These are phyloP conservation scores for Globisporangium orthogonon DNA, from an alignment of 352 stramenopile genomes.

Conservation along the genomic window DNA sequence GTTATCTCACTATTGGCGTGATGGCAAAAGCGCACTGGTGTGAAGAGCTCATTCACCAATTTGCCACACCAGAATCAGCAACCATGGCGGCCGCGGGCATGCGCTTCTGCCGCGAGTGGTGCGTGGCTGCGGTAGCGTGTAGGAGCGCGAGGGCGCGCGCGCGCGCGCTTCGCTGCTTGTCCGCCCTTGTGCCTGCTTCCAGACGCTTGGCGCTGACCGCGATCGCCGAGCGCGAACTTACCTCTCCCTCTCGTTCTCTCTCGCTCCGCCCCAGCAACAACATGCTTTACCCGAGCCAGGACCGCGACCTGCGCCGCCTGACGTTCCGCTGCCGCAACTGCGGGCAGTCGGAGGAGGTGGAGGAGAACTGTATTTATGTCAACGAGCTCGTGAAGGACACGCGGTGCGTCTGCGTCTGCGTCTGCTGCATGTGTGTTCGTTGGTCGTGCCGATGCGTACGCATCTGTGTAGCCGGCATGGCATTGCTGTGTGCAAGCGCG, in stretches of 20 bases:
- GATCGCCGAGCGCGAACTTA: too few species aligned
- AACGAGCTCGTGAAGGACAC: constrained; percentile 88
- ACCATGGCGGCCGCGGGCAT: constrained; percentile 76
- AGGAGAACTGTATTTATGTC: constrained; percentile 90
- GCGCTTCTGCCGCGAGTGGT: constrained; percentile 88
- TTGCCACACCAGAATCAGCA: neutral
- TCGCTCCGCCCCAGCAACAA: constrained; percentile 67
- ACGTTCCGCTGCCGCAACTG: constrained; percentile 87
- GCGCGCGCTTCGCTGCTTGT: neutral
- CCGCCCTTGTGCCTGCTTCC: neutral
- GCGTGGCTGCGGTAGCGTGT: constrained; percentile 5
- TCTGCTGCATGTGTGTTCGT: neutral
- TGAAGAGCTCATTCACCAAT: neutral
- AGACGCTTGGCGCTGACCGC: too few species aligned
- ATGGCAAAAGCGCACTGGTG: neutral
- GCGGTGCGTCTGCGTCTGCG: constrained; percentile 28
- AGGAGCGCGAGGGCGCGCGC: too few species aligned
- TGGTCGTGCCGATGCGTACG: constrained; percentile 3
- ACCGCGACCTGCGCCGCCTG: constrained; percentile 77
- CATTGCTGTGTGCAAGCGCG: too few species aligned
- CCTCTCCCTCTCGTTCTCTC: too few species aligned
- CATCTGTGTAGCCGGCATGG: neutral
- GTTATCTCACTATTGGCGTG: too few species aligned
- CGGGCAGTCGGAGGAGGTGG: constrained; percentile 79
- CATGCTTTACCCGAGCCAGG: constrained; percentile 88